These are phyloP conservation scores for Gonapodya sp. DNA, from an alignment of 192 early-diverging fungal species.

Conservation along the genomic window DNA sequence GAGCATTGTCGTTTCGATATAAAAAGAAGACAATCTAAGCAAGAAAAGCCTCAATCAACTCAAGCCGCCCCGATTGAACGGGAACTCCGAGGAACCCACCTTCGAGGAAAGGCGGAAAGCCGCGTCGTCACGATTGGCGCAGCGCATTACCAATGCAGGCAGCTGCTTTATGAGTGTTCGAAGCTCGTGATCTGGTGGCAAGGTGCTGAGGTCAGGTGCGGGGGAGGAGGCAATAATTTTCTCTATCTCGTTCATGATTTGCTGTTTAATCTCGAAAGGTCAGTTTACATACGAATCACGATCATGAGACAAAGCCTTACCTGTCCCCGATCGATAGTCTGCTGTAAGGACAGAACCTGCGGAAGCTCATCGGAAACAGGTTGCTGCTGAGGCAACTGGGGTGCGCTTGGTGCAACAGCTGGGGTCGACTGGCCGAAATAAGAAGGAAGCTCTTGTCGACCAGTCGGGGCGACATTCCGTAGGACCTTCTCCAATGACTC, in stretches of 20 bases:
- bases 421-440: not conserved
- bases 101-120: not conserved
- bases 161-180: conserved; percentile 64
- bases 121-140: not conserved
- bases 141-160: conserved; percentile 33
- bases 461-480: not conserved
- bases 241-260: not conserved
- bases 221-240: conserved; percentile 22
- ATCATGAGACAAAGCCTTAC: too few species aligned
- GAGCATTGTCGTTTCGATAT: conserved; percentile 63
- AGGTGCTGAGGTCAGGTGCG: conserved; percentile 40
- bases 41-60: not conserved
- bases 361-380: not conserved
- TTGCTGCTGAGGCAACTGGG: not conserved
- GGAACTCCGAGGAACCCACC: not conserved
- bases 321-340: not conserved
- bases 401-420: not conserved
- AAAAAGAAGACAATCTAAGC: conserved; percentile 64
- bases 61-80: not conserved
- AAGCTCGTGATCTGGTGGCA: conserved; percentile 74
- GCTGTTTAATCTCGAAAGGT: too few species aligned
- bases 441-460: not conserved
- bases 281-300: too few species aligned
- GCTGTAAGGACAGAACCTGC: not conserved
- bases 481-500: conserved; percentile 5